Evolutionary conservation across 2,329 filamentous ascomycete species (phyloP).

Genomic region (Epichloe uncinata): DNA sequence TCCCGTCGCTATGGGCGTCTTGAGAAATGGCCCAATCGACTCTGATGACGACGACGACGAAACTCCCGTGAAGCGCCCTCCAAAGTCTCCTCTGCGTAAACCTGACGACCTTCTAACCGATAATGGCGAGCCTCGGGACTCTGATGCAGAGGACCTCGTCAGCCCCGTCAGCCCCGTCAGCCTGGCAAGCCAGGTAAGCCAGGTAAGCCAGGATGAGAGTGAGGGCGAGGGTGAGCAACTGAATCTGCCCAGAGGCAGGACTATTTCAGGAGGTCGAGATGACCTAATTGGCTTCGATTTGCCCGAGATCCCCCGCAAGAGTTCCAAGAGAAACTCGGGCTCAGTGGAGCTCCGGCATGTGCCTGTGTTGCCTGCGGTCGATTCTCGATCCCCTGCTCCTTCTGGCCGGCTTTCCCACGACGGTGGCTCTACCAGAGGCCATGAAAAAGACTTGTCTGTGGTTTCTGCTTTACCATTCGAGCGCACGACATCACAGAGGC

Average conservation of each 20-base stretch:
- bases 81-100: conserved; percentile 13
- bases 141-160: conserved; percentile 31
- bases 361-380: not conserved
- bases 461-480: conserved; percentile 39
- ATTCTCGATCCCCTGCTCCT: conserved; percentile 8
- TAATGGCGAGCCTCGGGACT: conserved; percentile 31
- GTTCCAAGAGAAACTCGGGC: conserved; percentile 49
- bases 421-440: conserved; percentile 1
- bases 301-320: conserved; percentile 53
- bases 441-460: conserved; percentile 7
- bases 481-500: conserved; percentile 38
- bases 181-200: not conserved
- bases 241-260: conserved; percentile 3
- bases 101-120: conserved; percentile 29
- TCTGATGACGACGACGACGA: conserved; percentile 42
- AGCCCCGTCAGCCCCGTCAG: conserved; percentile 2
- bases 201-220: too few species aligned
- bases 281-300: conserved; percentile 16
- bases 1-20: conserved; percentile 48
- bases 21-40: conserved; percentile 48
- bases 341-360: conserved; percentile 18
- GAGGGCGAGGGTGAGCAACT: conserved; percentile 11
- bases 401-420: conserved; percentile 8
- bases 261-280: not conserved
- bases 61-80: conserved; percentile 13